Percentiles rank a stretch among this genome's conserved stretches.
These are phyloP conservation scores for Fusarium secorum DNA, from an alignment of 2,329 filamentous ascomycete genomes.

Conservation along the genomic window DNA sequence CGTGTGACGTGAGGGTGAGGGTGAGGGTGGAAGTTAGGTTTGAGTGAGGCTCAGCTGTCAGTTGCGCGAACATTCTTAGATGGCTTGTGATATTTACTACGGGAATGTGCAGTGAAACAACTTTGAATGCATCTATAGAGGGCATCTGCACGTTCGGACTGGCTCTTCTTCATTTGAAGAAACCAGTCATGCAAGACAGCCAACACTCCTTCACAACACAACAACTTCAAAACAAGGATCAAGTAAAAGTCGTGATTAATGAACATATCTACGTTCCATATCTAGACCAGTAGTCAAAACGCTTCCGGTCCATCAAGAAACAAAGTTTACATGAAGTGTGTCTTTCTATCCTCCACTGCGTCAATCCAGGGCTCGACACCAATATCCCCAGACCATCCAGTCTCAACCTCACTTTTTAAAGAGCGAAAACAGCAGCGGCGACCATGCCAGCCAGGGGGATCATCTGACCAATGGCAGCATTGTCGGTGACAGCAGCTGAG, in stretches of 20 bases:
- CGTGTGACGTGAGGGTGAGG: not conserved
- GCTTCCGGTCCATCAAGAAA: not conserved
- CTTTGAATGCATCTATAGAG: not conserved
- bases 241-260: not conserved
- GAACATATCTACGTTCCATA: not conserved
- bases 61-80: too few relatives aligned
- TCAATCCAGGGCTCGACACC: constrained; percentile 21
- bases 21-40: not conserved
- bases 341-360: constrained; percentile 33
- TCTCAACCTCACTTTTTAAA: constrained; percentile 12
- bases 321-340: not conserved
- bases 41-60: not conserved
- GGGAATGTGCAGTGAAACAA: fast-evolving
- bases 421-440: constrained; percentile 34
- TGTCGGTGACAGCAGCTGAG: constrained; percentile 19
- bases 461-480: constrained; percentile 22
- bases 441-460: constrained; percentile 36
- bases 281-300: not conserved
- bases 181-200: fast-evolving
- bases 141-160: fast-evolving
- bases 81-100: not conserved
- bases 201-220: not conserved
- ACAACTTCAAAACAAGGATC: not conserved
- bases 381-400: not conserved
- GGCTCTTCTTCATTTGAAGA: not conserved